Evolutionary conservation across 768 basidiomycete genomes (phyloP), one percentile per base, ranked within the genome.

Genomic region (Auriscalpium orientale): DNA sequence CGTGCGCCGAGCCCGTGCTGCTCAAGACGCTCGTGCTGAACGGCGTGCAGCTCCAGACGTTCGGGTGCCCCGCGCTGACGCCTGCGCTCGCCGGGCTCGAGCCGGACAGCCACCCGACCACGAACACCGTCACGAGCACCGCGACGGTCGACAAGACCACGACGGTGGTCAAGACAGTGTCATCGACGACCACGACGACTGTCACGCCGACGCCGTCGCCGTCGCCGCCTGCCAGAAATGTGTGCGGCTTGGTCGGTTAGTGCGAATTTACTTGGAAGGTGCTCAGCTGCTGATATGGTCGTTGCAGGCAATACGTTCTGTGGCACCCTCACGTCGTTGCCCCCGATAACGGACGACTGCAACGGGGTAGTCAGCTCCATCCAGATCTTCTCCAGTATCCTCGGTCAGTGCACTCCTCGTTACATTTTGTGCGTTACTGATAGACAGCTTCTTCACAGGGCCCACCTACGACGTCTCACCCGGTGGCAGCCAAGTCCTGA

Each of bases 401-500:
- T 48, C 6, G 16, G 20, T 48, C 12, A 48, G 20, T 16, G 16
- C 46, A 20, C 21, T 48, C 15, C 20, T 48, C 18, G 8, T 13
- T 22, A 21, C 4, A 44, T 20, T 4, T 15, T 7, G 15, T 20
- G 13, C 46, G 21, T 4, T 48, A 48, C 13, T 16, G 20, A 20
- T 12, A 33, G 16, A 20, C 35, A 13, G 11, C 4, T 10, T 43
- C 13, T 49, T 13, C 21, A 9, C 59, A 62, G 64, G 51, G 33
- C 58, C 61, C 40, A 54, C 51, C 9, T 64, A 65, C 61, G 47
- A 44, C 18, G 58, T 62, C 12, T 46, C 51, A 21, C 47, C 61
- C 21, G 34, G 51, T 51, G 56, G 57, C 51, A 57, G 58, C 20
- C 55, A 65, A 51, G 55, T 58, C 49, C 60, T 65, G 53, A 57